phyloP scores from a whole-genome alignment of 2,329 filamentous ascomycete genomes.

The Karstenula rhodostoma region DNA sequence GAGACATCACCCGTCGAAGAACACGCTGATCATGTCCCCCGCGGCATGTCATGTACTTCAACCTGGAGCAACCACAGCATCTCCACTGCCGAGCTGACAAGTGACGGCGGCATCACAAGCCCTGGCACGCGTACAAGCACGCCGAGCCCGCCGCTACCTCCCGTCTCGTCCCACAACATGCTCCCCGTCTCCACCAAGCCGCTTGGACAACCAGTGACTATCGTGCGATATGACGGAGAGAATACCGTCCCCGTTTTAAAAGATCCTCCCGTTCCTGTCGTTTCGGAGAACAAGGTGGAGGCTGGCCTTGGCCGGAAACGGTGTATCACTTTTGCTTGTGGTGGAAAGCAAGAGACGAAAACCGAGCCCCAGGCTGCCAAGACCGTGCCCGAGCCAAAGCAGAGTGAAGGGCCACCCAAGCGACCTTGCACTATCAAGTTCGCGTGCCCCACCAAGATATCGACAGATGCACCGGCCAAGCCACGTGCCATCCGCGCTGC shows the following conservation, averaged over 20 bases:
- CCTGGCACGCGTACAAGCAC: slow-evolving; percentile 82
- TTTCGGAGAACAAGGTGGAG: slow-evolving; percentile 67
- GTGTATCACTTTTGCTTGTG: slow-evolving; percentile 92
- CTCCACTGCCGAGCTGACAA: slow-evolving; percentile 92
- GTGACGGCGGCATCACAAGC: slow-evolving; percentile 89
- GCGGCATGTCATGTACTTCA: slow-evolving; percentile 65
- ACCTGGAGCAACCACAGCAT: slow-evolving; percentile 82
- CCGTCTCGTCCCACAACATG: slow-evolving; percentile 56
- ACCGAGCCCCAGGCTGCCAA: slow-evolving; percentile 36
- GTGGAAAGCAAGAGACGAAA: slow-evolving; percentile 57
- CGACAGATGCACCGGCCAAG: slow-evolving; percentile 50
- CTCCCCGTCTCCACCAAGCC: slow-evolving; percentile 48
- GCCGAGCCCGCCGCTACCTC: slow-evolving; percentile 83
- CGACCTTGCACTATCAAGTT: slow-evolving; percentile 76
- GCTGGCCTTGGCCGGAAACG: slow-evolving; percentile 77
- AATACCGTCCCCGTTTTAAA: slow-evolving; percentile 37
- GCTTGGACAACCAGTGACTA: slow-evolving; percentile 47
- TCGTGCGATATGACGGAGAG: slow-evolving; percentile 49
- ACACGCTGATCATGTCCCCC: slow-evolving; percentile 48
- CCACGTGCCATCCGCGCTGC: slow-evolving; percentile 51
- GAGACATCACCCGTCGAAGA: slow-evolving; percentile 51
- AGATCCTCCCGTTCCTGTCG: slow-evolving; percentile 25
- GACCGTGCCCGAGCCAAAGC: slow-evolving; percentile 25
- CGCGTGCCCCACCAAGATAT: slow-evolving; percentile 67
- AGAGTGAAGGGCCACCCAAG: slow-evolving; percentile 51